Evolutionary conservation across 208 protist genomes (phyloP).

Genomic region (Trypanosoma congolense): DNA sequence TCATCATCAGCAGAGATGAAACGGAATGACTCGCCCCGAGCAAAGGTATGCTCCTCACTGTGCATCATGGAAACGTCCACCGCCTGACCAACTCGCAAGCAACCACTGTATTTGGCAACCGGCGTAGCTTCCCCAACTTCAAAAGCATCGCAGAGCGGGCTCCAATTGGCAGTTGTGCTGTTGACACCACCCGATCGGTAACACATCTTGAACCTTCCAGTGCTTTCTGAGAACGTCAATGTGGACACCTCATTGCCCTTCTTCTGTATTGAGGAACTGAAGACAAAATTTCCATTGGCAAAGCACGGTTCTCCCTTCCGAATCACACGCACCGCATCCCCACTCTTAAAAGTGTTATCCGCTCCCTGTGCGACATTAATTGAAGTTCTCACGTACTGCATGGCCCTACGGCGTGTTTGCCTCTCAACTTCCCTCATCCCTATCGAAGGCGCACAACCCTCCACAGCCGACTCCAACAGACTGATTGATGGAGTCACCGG

Average conservation of each 20-base stretch:
- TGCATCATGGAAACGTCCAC: slow-evolving; percentile 37
- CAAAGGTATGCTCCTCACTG: slow-evolving; percentile 17
- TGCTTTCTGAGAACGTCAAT: slow-evolving; percentile 43
- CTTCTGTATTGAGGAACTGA: slow-evolving; percentile 23
- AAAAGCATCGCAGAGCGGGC: slow-evolving; percentile 59
- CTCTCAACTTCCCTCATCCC: slow-evolving; percentile 20
- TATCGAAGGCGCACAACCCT: slow-evolving; percentile 24
- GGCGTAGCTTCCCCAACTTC: slow-evolving; percentile 40
- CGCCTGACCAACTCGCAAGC: slow-evolving; percentile 61
- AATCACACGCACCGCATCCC: too few species aligned
- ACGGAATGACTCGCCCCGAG: slow-evolving; percentile 34
- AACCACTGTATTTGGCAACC: slow-evolving; percentile 36
- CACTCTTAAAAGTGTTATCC: too few species aligned
- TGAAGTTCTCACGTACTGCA: too few species aligned
- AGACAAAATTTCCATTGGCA: slow-evolving; percentile 45
- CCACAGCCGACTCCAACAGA: slow-evolving; percentile 34
- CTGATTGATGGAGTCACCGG: slow-evolving; percentile 48
- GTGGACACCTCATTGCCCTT: slow-evolving; percentile 8
- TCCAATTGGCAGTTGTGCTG: slow-evolving; percentile 56
- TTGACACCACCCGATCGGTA: slow-evolving; percentile 60
- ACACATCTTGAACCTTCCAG: slow-evolving; percentile 76
- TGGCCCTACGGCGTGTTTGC: too few species aligned
- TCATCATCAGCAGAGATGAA: slow-evolving; percentile 44
- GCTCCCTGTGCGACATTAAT: too few species aligned
- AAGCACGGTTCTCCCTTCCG: too few species aligned